Evolutionary conservation across 148 eudicot genomes (phyloP).

Genomic region (Persicaria tinctoria): DNA sequence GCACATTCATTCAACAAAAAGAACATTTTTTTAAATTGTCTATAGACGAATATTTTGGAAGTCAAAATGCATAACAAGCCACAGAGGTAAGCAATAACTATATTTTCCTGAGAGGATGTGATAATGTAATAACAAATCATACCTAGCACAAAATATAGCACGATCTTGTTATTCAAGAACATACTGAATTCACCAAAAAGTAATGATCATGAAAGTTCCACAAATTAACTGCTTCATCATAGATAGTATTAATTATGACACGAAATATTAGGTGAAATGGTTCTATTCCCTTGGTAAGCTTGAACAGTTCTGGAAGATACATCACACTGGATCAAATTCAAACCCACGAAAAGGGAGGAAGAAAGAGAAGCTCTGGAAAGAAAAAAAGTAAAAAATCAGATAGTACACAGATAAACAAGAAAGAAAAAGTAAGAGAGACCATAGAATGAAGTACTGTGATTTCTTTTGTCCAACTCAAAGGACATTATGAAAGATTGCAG

Average conservation of each 20-base stretch:
- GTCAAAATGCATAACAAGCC: not conserved
- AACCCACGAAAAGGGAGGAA: no score
- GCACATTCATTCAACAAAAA: constrained; percentile 9
- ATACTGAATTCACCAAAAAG: not conserved
- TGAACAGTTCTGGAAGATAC: no score
- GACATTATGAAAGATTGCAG: not conserved
- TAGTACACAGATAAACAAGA: no score
- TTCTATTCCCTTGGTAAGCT: not conserved
- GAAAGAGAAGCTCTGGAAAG: no score
- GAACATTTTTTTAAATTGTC: not conserved
- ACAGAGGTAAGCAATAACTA: not conserved
- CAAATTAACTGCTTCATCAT: not conserved
- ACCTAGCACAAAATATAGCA: not conserved
- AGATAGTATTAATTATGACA: not conserved
- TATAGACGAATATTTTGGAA: not conserved
- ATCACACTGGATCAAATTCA: no score
- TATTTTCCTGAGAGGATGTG: no score
- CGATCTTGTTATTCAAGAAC: not conserved
- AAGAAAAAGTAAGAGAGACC: no score
- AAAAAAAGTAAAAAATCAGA: no score
- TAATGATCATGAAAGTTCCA: not conserved
- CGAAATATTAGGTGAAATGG: not conserved
- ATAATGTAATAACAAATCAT: no score
- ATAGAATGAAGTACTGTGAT: no score
- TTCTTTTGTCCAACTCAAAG: no score